Base-by-base conservation (phyloP, 2,329 filamentous ascomycete species). In the Aspergillus jensenii region DNA sequence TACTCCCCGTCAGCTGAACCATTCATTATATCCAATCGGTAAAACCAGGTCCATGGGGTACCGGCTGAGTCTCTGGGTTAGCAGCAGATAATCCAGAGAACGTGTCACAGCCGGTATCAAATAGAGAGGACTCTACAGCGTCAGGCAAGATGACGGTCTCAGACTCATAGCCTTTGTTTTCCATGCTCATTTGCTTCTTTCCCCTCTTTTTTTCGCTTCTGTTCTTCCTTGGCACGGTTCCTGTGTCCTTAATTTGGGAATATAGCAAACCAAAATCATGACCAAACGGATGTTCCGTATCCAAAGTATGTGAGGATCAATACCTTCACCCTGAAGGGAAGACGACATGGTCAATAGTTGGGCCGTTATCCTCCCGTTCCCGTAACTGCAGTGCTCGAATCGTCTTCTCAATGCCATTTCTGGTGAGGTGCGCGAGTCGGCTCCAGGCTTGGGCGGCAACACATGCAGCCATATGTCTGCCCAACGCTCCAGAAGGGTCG, bases 401-500 rank as follows among this genome's bases (percentile, higher is more conserved):
- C 55, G 37, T 7, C 35, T 12, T 37, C 31, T 21, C 37, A 31
- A 54, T 37, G 46, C 14, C 25, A 15, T 33, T 58, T 31, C 47
- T 47, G 45, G 51, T 44, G 56, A 49, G 41, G 60, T 51, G 52
- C 44, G 59, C 52, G 56, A 59, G 46, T 56, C 58, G 52, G 59
- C 55, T 59, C 59, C 53, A 49, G 50, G 55, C 55, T 68, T 66
- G 67, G 67, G 67, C 66, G 58, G 65, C 66, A 62, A 67, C 50
- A 43, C 63, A 59, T 65, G 65, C 66, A 65, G 59, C 49, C 44
- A 61, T 40, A 56, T 69, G 59, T 66, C 65, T 71, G 68, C 68
- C 68, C 66, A 67, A 71, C 53, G 35, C 47, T 62, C 60, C 49
- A 59, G 56, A 56, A 59, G 31, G 37, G 51, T 58, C 59, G 50